Evolutionary conservation across 768 basidiomycete genomes (phyloP), one percentile per base, ranked within the genome.

Genomic region (Lentinula aciculospora): DNA sequence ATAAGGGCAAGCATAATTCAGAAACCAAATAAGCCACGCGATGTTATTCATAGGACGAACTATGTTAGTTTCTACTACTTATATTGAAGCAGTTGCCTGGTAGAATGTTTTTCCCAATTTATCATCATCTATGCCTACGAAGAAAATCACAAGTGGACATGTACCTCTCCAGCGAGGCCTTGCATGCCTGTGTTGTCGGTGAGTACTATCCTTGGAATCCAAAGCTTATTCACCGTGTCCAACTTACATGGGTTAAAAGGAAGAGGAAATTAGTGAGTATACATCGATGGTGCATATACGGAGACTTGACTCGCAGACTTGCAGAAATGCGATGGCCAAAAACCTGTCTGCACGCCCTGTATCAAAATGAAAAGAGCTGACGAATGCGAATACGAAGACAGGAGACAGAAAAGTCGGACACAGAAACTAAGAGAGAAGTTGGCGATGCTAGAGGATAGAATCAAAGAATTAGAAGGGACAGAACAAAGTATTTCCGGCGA

Each of bases 361-460:
- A 67, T 68, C 60, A 80, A 81, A 61, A 79, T 82, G 70, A 80
- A 79, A 64, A 69, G 83, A 25, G 67, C 69, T 4, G 69, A 74
- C 25, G 76, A 81, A 49, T 85, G 85, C 66, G 69, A 76, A 55
- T 86, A 84, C 70, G 81, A 85, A 63, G 83, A 85, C 64, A 77
- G 76, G 66, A 76, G 76, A 61, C 79, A 77, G 57, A 82, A 83
- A 66, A 83, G 81, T 63, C 76, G 83, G 15, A 85, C 82, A 0
- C 79, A 83, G 65, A 71, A 80, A 23, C 70, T 86, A 32, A 80
- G 77, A 59, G 82, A 84, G 62, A 82, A 83, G 65, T 72, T 84
- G 42, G 69, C 72, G 3, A 68, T 75, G 47, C 75, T 85, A 12
- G 82, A 86, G 66, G 72, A 74, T 21, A 74, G 80, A 42, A 67